Evolutionary conservation across 345 rosid genomes (phyloP), one percentile per base, ranked within the genome.

Genomic region (Salix arbutifolia): DNA sequence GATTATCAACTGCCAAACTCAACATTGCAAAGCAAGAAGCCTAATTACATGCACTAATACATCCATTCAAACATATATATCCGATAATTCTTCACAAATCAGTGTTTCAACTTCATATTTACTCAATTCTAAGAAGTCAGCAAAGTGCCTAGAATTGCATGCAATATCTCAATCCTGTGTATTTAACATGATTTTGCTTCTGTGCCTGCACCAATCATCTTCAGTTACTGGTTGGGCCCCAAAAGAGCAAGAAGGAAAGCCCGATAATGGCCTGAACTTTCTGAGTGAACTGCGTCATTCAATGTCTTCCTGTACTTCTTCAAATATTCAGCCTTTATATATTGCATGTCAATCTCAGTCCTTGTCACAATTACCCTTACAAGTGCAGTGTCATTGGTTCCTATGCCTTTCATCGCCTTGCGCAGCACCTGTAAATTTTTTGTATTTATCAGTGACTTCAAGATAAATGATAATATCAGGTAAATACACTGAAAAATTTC

Each of bases 291-390:
- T 1, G 89, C 92, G 37, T 88, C 89, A 18, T 84, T 84, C 81
- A 91, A 75, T n/a, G 90, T 72, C 84, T 83, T 90, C 28, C 70
- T 83, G 83, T 90, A 87, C 83, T 85, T 90, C 83, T 78, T 91
- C 70, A 38, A 52, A 84, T 91, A 90, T 74, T 91, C 93, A 0
- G 78, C 89, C 75, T 89, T 89, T 74, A 90, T 86, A 60, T 89
- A 85, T 38, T 90, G 92, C 92, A 90, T 87, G 84, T 91, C 96
- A 2, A 91, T 82, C 88, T 90, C 92, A 64, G 93, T 82, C 83
- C 93, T 86, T 3, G 92, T 87, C 73, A 90, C 92, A 4, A 88
- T 86, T 65, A 91, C 84, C 76, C 93, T 86, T 71, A 83, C 83
- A 9, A 91, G 87, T 5, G 91, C 66, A 3, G 75, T 60, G 71